These are phyloP conservation scores for Akanthomyces lecanii DNA, from an alignment of 2,329 filamentous ascomycete genomes.

Conservation along the genomic window DNA sequence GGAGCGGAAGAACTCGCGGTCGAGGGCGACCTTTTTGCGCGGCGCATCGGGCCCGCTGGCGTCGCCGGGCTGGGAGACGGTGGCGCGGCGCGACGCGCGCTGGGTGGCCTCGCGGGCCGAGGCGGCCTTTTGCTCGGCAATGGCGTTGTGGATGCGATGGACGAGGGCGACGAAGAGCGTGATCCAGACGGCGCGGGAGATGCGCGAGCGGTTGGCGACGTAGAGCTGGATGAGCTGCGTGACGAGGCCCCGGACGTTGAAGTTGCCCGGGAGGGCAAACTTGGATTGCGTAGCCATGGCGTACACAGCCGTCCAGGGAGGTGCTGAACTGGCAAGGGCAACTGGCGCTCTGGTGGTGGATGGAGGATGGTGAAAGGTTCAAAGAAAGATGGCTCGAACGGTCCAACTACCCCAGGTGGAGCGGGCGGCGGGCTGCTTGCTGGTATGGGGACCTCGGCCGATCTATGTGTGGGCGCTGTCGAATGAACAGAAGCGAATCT, in stretches of 20 bases:
- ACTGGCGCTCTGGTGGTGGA: neutral
- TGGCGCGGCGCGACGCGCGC: constrained; percentile 44
- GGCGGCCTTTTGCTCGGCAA: constrained; percentile 88
- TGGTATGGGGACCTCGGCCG: constrained; percentile 7
- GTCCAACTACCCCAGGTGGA: constrained; percentile 8
- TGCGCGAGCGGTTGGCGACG: constrained; percentile 71
- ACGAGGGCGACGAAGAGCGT: constrained; percentile 74
- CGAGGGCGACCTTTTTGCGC: constrained; percentile 83
- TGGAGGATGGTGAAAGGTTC: neutral
- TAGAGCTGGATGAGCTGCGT: constrained; percentile 68
- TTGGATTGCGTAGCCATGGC: constrained; percentile 15
- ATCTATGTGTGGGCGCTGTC: neutral
- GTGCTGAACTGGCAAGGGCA: neutral
- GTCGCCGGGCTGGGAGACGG: constrained; percentile 38
- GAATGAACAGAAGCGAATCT: neutral
- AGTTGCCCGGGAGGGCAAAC: constrained; percentile 34
- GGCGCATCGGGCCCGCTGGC: constrained; percentile 32
- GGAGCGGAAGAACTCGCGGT: constrained; percentile 75
- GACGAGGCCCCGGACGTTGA: constrained; percentile 59
- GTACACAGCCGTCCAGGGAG: neutral
- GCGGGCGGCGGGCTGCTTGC: neutral
- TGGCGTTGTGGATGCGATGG: constrained; percentile 85
- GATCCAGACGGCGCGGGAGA: constrained; percentile 80
- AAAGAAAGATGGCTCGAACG: neutral
- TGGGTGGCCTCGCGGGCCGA: constrained; percentile 62